Evolutionary conservation across 148 eudicot species (phyloP).

Genomic region (Gaultheria prostrata): DNA sequence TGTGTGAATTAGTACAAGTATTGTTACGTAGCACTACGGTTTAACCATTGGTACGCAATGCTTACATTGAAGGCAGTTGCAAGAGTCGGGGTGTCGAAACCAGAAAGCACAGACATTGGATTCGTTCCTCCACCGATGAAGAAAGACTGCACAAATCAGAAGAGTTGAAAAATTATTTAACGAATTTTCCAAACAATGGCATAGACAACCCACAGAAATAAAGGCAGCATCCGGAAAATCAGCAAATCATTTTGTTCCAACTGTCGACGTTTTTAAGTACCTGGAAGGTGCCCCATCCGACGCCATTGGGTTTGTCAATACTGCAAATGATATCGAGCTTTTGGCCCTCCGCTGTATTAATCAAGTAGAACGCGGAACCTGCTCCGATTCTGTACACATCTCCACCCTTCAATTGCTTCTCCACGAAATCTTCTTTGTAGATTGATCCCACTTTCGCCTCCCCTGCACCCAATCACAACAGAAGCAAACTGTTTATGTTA

Average conservation of each 20-base stretch:
- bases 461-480: slow-evolving; percentile 38
- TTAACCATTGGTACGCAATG: neutral
- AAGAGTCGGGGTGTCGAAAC: slow-evolving; percentile 61
- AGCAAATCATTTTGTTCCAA: neutral
- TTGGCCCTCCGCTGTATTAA: slow-evolving; percentile 62
- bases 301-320: slow-evolving; percentile 56
- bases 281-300: slow-evolving; percentile 47
- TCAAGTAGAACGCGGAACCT: slow-evolving; percentile 74
- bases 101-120: slow-evolving; percentile 70
- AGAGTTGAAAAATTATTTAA: neutral
- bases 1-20: neutral
- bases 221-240: neutral
- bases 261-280: neutral
- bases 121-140: slow-evolving; percentile 74
- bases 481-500: neutral
- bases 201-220: neutral
- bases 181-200: neutral
- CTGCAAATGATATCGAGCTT: slow-evolving; percentile 64
- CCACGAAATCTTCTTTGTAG: slow-evolving; percentile 58
- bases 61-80: slow-evolving; percentile 80
- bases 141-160: slow-evolving; percentile 57
- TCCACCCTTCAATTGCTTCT: slow-evolving; percentile 51
- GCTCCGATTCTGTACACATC: slow-evolving; percentile 75
- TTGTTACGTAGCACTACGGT: neutral
- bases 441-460: slow-evolving; percentile 79